These are phyloP conservation scores for Chalciporus pseudorubinellus DNA, from an alignment of 768 basidiomycete genomes.

Conservation along the genomic window DNA sequence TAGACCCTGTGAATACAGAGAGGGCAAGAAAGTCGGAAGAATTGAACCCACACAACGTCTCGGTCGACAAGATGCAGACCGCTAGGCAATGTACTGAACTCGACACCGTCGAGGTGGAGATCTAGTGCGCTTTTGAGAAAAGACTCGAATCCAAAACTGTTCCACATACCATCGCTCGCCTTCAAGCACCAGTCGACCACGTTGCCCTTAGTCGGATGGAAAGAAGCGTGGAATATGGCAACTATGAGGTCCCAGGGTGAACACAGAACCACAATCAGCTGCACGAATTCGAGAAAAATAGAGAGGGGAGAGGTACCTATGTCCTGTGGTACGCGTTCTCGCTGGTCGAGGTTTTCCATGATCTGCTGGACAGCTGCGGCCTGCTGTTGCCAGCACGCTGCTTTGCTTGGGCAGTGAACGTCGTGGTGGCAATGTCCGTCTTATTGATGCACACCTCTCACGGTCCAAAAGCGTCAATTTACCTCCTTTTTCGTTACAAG, in stretches of 20 bases:
- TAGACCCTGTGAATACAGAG: constrained; percentile 8
- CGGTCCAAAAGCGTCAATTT: constrained; percentile 27
- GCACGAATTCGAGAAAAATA: not conserved
- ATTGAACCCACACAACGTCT: constrained; percentile 66
- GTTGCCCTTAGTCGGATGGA: constrained; percentile 82
- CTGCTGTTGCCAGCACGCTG: constrained; percentile 23
- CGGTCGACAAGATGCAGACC: constrained; percentile 77
- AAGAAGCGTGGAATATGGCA: constrained; percentile 81
- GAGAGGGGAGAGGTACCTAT: constrained; percentile 38
- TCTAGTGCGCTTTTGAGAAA: constrained; percentile 38
- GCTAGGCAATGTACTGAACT: constrained; percentile 80
- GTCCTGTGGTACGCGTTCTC: constrained; percentile 47
- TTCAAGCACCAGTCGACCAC: constrained; percentile 77
- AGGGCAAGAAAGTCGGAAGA: not conserved
- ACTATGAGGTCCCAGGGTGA: constrained; percentile 43
- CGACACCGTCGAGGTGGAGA: constrained; percentile 64
- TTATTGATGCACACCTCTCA: constrained; percentile 15
- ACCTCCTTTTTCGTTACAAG: constrained; percentile 11
- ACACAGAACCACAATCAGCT: not conserved
- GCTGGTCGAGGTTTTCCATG: constrained; percentile 32
- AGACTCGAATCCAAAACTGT: not conserved
- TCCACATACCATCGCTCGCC: constrained; percentile 57
- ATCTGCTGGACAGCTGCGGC: constrained; percentile 16
- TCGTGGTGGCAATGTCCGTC: constrained; percentile 23
- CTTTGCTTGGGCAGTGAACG: constrained; percentile 17